These are phyloP conservation scores for Eleusine coracana DNA, from an alignment of 176 grass and related monocot genomes.

Conservation along the genomic window DNA sequence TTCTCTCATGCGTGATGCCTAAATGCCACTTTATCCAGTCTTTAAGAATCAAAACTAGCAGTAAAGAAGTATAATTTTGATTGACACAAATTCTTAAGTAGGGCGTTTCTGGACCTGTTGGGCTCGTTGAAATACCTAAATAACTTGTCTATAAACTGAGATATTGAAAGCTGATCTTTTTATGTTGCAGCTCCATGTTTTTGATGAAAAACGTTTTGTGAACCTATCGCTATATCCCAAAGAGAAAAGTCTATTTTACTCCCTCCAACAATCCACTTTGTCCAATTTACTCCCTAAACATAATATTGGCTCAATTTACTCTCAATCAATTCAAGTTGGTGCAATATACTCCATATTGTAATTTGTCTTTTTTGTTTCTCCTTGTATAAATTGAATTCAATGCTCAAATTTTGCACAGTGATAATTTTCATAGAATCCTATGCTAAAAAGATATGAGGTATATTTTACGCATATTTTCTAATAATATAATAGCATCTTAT, in stretches of 20 bases:
- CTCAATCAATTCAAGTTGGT: too few species aligned
- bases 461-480: too few species aligned
- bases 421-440: too few species aligned
- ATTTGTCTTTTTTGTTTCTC: too few species aligned
- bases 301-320: too few species aligned
- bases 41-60: neutral
- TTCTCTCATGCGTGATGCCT: slow-evolving; percentile 2
- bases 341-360: too few species aligned
- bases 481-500: too few species aligned
- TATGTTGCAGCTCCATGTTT: neutral
- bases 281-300: too few species aligned
- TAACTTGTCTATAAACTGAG: neutral
- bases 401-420: too few species aligned
- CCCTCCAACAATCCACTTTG: too few species aligned
- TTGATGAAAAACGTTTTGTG: neutral
- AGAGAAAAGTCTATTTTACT: neutral
- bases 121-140: neutral
- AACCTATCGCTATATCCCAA: neutral
- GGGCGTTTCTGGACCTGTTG: slow-evolving; percentile 9
- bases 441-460: too few species aligned
- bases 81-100: slow-evolving; percentile 24
- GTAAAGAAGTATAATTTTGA: neutral
- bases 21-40: slow-evolving; percentile 1
- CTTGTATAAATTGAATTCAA: too few species aligned
- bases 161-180: slow-evolving; percentile 11